A percentile compares a stretch with the other conserved stretches of the same genome.
phyloP scores from a whole-genome alignment of 352 stramenopile species.

The Phytophthora aleatoria region DNA sequence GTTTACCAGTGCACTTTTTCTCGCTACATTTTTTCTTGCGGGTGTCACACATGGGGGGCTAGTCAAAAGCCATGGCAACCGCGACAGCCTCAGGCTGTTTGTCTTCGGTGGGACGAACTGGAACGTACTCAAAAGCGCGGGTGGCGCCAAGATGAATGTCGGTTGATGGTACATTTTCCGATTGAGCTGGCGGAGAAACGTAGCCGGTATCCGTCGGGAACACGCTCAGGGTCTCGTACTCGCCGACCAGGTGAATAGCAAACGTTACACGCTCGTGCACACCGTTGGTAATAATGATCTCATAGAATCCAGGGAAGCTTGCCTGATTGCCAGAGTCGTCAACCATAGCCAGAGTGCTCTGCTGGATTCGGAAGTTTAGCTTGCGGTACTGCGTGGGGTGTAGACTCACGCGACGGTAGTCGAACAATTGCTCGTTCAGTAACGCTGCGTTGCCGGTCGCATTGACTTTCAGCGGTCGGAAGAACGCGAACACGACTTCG shows the following conservation, averaged over 20 bases:
- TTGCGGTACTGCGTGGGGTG: constrained; percentile 37
- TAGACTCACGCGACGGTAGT: constrained; percentile 66
- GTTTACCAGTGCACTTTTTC: constrained; percentile 1
- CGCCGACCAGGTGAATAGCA: constrained; percentile 53
- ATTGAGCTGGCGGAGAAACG: neutral
- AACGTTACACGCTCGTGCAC: constrained; percentile 71
- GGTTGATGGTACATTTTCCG: constrained; percentile 2
- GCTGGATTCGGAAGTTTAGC: constrained; percentile 49
- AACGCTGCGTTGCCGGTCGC: constrained; percentile 59
- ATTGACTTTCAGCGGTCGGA: constrained; percentile 64
- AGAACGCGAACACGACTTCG: constrained; percentile 83
- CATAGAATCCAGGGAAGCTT: constrained; percentile 71
- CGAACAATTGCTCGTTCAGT: constrained; percentile 81
- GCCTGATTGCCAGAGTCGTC: constrained; percentile 60
- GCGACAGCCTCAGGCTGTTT: constrained; percentile 4
- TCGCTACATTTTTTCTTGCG: constrained; percentile 1
- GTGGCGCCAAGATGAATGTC: constrained; percentile 12
- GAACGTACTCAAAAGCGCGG: constrained; percentile 13
- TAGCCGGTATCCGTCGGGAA: constrained; percentile 36
- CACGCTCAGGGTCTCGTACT: constrained; percentile 47
- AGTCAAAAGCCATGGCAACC: constrained; percentile 25
- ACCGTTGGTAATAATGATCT: constrained; percentile 77
- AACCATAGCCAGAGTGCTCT: constrained; percentile 58
- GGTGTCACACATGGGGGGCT: neutral
- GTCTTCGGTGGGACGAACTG: neutral